A percentile compares a stretch with the other conserved stretches of the same genome.
phyloP scores from a whole-genome alignment of 176 grass and related monocot species.

The Aegilops tauschii region DNA sequence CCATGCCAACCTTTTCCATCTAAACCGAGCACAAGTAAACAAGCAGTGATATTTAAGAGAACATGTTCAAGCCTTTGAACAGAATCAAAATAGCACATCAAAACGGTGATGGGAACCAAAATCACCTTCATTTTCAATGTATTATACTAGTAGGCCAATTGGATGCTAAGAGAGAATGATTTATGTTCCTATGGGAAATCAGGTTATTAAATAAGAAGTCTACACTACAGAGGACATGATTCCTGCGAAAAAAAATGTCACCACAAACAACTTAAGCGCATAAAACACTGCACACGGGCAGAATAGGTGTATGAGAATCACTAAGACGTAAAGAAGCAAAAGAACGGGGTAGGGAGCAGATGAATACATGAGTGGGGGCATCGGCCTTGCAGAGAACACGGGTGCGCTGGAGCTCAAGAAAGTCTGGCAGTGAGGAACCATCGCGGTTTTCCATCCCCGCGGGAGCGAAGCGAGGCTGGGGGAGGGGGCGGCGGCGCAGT shows the following conservation, averaged over 20 bases:
- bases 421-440: not conserved
- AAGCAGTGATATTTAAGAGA: not conserved
- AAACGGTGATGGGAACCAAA: not conserved
- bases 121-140: not conserved
- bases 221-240: not conserved
- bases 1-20: not conserved
- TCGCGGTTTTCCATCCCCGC: not conserved
- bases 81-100: not conserved
- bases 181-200: not conserved
- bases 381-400: constrained; percentile 72
- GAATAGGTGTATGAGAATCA: not conserved
- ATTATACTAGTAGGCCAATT: not conserved
- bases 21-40: not conserved
- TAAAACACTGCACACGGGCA: not conserved
- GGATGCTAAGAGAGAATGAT: not conserved
- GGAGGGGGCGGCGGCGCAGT: not conserved
- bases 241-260: not conserved
- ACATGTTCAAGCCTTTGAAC: not conserved
- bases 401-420: constrained; percentile 67
- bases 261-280: not conserved
- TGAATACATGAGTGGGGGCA: constrained; percentile 67
- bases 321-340: not conserved
- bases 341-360: constrained; percentile 1
- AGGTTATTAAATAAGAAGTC: not conserved
- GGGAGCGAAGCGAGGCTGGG: not conserved